These are phyloP conservation scores for Nyctanthes arbortristis DNA, from an alignment of 257 asterid genomes.

Conservation along the genomic window DNA sequence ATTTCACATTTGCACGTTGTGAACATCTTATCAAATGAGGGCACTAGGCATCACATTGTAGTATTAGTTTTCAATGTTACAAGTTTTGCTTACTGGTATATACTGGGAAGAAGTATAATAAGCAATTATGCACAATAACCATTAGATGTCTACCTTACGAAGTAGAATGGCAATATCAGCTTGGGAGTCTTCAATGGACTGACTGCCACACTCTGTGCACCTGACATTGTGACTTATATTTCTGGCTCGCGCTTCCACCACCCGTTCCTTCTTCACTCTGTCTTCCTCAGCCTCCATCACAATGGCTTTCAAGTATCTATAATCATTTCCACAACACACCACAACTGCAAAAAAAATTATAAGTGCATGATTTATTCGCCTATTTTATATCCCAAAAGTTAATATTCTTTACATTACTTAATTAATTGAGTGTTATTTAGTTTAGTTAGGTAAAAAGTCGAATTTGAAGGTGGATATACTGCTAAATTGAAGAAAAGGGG, in stretches of 20 bases:
- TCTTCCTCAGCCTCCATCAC: conserved; percentile 67
- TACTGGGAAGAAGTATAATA: neutral
- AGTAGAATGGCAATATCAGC: conserved; percentile 91
- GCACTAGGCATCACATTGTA: neutral
- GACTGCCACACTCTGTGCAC: conserved; percentile 97
- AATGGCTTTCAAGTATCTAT: conserved; percentile 9
- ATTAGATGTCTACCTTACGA: conserved; percentile 54
- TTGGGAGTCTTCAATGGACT: conserved; percentile 95
- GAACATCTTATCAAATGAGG: neutral
- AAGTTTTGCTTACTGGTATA: neutral
- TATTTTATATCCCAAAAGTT: too few relatives aligned
- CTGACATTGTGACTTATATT: conserved; percentile 91
- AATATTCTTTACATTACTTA: too few relatives aligned
- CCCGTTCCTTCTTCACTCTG: conserved; percentile 51
- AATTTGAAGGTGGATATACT: too few relatives aligned
- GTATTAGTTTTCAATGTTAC: neutral
- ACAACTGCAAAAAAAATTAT: conserved; percentile 6
- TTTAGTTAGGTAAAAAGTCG: too few relatives aligned
- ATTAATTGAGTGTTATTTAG: too few relatives aligned
- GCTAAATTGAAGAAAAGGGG: too few relatives aligned
- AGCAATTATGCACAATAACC: neutral
- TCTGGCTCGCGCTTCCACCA: conserved; percentile 88
- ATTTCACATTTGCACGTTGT: neutral
- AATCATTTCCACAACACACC: conserved; percentile 9
- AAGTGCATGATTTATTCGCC: too few relatives aligned